These are phyloP conservation scores for Gossypioides kirkii DNA, from an alignment of 345 rosid genomes.

Conservation along the genomic window DNA sequence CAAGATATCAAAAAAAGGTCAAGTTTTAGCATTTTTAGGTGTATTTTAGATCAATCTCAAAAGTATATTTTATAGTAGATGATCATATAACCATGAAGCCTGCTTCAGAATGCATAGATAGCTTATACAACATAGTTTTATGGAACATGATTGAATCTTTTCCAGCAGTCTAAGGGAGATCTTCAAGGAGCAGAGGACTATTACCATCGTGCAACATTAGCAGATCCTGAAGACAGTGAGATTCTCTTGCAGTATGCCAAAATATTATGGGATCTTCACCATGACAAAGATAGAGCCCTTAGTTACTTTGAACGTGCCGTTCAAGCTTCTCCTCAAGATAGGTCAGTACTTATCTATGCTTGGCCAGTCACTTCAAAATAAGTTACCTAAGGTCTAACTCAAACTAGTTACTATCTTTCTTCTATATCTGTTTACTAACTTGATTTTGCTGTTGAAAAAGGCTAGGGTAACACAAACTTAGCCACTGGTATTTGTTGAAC, in stretches of 20 bases:
- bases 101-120: neutral
- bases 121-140: neutral
- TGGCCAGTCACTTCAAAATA: neutral
- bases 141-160: neutral
- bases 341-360: constrained; percentile 28
- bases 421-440: neutral
- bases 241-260: constrained; percentile 56
- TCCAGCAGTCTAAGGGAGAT: constrained; percentile 61
- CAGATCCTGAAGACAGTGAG: constrained; percentile 59
- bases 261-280: constrained; percentile 63
- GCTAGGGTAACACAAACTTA: neutral
- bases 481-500: neutral
- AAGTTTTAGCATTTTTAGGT: neutral
- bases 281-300: constrained; percentile 50
- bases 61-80: neutral
- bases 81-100: neutral
- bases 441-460: neutral
- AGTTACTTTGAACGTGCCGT: constrained; percentile 60
- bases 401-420: neutral
- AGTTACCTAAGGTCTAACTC: neutral
- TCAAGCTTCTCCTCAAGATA: constrained; percentile 59
- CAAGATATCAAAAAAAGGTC: neutral
- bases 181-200: constrained; percentile 65
- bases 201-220: constrained; percentile 54
- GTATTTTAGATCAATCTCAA: neutral